Evolutionary conservation across 805 yeast species (phyloP).

Genomic region (Zygosaccharomyces pseudorouxii): DNA sequence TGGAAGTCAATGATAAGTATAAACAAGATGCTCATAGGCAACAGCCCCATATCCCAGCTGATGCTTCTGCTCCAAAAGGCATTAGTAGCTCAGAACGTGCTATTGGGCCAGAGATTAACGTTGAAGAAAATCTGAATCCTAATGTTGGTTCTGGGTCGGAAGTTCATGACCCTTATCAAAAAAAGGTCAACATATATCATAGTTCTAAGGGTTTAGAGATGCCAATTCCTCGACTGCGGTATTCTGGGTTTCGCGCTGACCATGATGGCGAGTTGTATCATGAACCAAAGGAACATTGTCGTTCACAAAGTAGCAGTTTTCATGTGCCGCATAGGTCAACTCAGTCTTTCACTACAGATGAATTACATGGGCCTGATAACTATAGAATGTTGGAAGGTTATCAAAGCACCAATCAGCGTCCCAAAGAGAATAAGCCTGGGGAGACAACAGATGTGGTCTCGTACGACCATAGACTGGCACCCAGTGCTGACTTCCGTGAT

Average conservation of each 20-base stretch:
- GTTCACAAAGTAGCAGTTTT: no score
- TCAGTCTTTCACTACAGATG: background rate
- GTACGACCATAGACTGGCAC: background rate
- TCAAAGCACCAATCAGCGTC: background rate
- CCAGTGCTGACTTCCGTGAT: constrained; percentile 3
- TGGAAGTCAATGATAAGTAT: background rate
- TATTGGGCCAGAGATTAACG: no score
- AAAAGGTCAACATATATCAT: background rate
- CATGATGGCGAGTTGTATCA: background rate
- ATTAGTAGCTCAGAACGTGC: background rate
- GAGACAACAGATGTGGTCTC: background rate
- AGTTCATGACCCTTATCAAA: background rate
- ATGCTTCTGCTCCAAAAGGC: background rate
- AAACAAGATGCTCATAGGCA: background rate
- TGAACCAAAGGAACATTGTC: background rate
- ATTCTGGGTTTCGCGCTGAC: background rate
- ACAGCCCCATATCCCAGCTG: background rate
- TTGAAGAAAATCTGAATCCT: background rate
- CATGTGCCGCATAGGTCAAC: background rate
- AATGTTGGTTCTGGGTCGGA: constrained; percentile 1
- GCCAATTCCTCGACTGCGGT: background rate
- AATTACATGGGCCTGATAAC: background rate
- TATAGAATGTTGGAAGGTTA: background rate
- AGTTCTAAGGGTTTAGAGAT: background rate
- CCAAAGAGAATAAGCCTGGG: background rate